Evolutionary conservation across 164 flowering plant species (phyloP), one percentile per base, ranked within the genome.

Genomic region (Nelumbo lutea): DNA sequence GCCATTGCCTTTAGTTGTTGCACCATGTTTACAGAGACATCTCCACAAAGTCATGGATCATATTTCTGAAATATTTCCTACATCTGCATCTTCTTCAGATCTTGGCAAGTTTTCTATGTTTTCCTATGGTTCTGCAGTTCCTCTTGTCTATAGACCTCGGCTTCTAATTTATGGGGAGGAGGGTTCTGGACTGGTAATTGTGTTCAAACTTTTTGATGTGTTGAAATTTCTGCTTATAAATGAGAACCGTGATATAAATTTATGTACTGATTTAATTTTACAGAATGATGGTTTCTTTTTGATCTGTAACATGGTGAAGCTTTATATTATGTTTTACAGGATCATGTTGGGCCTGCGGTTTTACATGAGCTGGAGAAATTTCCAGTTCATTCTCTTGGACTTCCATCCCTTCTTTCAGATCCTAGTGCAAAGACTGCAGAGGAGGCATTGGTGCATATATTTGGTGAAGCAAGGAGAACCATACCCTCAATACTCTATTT

Each of bases 371-470:
- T 96, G 81, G 99, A 96, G 80, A 96, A 96, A 65, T 93, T 93
- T 84, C 99, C 99, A 66, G 98, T 96, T 72, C 98, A 91, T 75
- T 90, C 97, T 77, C 81, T 96, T 43, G 99, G 96, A 48, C 93
- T 96, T 77, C 90, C 99, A 8, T 89, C 98, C 64, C 93, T 96
- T 67, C 93, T 96, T 70, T 96, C 99, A 50, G 99, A 96, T 83
- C 99, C 98, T 74, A 89, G 99, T 85, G 99, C 99, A 63, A 96
- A 96, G 82, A 88, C 91, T 42, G 90, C 99, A 9, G 99, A 96
- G 79, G 99, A 96, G 73, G 99, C 99, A 13, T 74, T 96, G 80
- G 98, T 96, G 55, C 99, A 96, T 76, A 83, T 90, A 76, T 88
- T 96, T 87, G 87, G 96, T 64, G 99, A 96, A 88, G 99, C 99